These are phyloP conservation scores for Meyerozyma carpophila DNA, from an alignment of 1,139 yeast species.

Conservation along the genomic window DNA sequence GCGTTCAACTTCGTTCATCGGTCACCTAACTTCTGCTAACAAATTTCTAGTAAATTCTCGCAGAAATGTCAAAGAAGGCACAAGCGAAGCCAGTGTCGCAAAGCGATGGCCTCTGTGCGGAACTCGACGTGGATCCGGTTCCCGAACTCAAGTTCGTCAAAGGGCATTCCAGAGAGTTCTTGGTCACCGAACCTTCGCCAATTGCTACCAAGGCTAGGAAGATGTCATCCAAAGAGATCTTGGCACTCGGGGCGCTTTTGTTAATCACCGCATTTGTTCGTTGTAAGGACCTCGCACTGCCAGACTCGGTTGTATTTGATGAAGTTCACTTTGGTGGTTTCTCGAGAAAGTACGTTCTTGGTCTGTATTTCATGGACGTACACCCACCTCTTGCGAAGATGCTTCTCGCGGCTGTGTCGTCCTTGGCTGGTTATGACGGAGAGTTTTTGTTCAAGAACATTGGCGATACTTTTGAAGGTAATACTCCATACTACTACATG, in stretches of 20 bases:
- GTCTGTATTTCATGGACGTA: slow-evolving; percentile 55
- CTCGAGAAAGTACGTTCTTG: slow-evolving; percentile 45
- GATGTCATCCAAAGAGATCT: slow-evolving; percentile 21
- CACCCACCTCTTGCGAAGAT: slow-evolving; percentile 71
- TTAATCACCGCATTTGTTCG: slow-evolving; percentile 48
- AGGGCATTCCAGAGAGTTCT: slow-evolving; percentile 24
- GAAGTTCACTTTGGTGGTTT: slow-evolving; percentile 33
- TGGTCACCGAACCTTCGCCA: slow-evolving; percentile 23
- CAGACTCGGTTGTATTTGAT: slow-evolving; percentile 32
- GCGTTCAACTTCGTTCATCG: background rate
- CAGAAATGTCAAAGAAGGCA: background rate
- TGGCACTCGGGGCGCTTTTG: slow-evolving; percentile 43
- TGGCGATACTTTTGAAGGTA: slow-evolving; percentile 56
- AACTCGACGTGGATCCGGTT: slow-evolving; percentile 21
- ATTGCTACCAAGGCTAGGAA: slow-evolving; percentile 16
- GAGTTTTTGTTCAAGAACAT: slow-evolving; percentile 67
- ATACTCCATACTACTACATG: slow-evolving; percentile 75
- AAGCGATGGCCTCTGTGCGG: slow-evolving; percentile 8
- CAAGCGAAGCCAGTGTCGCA: background rate
- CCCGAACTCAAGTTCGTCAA: slow-evolving; percentile 19
- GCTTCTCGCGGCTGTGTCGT: slow-evolving; percentile 74
- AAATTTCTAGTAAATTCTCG: background rate
- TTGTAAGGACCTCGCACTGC: slow-evolving; percentile 19
- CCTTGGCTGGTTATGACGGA: slow-evolving; percentile 72
- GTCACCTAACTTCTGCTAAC: background rate